Base-by-base conservation (phyloP, 2,329 filamentous ascomycete species). In the Xylaria sp. region DNA sequence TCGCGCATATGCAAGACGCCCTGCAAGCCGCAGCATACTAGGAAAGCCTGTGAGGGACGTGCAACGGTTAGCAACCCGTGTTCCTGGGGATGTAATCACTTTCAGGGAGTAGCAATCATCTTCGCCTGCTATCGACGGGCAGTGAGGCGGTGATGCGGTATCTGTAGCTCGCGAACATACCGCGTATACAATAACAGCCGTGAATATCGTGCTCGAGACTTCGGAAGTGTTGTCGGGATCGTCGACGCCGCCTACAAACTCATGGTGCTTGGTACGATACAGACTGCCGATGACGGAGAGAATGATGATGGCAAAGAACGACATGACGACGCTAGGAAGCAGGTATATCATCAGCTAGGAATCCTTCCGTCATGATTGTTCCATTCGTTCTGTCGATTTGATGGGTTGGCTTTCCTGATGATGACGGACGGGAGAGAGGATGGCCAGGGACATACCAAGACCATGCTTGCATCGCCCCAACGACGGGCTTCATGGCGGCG, bases 391-490 rank as follows among this genome's bases (percentile, higher is more conserved):
- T 20, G n/a, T 31, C 12, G 20, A 39, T 51, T 60, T 46, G 64
- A 62, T 33, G 63, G 43, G 15, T 58, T 48, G 43, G 36, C 58
- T 62, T 36, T 55, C 51, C 33, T 64, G 67, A 49, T 33, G 59
- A 59, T 28, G 55, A 57, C 58, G 58, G 54, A 58, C 49, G 25
- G 48, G 46, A 46, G 54, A 52, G 61, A 66, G 52, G 8, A 28
- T 46, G 65, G 55, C 23, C 25, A 36, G 39, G 57, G 68, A 81
- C 89, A 79, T 86, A 98, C 94, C 94, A 97, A 85, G 91, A 93
- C 94, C 94, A 98, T 78, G 94, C 95, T 84, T 97, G 94, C 84
- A 94, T 88, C 74, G 94, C 91, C 79, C 93, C 92, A 76, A 98
- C 93, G 79, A 98, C 86, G 75, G 95, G 94, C 91, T 98, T 98